Evolutionary conservation across 345 rosid species (phyloP), one percentile per base, ranked within the genome.

Genomic region (Cardiospermum halicacabum): DNA sequence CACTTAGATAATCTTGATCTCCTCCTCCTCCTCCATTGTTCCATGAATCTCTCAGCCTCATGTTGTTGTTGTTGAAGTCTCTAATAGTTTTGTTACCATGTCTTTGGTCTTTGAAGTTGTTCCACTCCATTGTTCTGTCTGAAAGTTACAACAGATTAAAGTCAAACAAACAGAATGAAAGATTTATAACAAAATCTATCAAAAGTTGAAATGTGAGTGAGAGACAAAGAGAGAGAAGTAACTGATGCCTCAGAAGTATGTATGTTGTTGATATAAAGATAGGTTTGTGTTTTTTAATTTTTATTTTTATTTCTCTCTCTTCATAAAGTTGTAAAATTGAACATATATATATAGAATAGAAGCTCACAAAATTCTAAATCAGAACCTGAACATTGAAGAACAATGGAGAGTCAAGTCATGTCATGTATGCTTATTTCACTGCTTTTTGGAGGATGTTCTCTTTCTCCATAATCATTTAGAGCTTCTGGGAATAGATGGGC

Each of bases 1-100:
- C 91, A 39, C 77, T 64, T 49, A 81, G 78, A 70, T 77, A 83
- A 55, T 87, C 86, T 64, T n/a, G n/a, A n/a, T 84, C 91, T 50
- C 77, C 85, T 69, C 42, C 77, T 75, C 63, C 71, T 77, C 49
- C 70, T 56, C 51, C 61, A 16, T 49, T 24, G 67, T 55, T 77
- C 78, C 81, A 68, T 56, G 91, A 68, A 64, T 72, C 83, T 63
- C 45, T 75, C 12, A 62, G 58, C 72, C 69, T 32, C 25, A 27
- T 60, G 75, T 39, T 65, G 79, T 71, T 63, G 77, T n/a, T 78
- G 76, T 50, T 70, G 68, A 66, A 70, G 24, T 63, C 67, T 24
- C 25, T 36, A 64, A 37, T 64, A 58, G 34, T 34, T 26, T 37
- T 64, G n/a, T 19, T 64, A 7, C 34, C 50, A 48, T 72, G 43